Percentiles rank a stretch among this genome's conserved stretches.
These are phyloP conservation scores for Phoma sp. DNA, from an alignment of 2,329 filamentous ascomycete genomes.

Conservation along the genomic window DNA sequence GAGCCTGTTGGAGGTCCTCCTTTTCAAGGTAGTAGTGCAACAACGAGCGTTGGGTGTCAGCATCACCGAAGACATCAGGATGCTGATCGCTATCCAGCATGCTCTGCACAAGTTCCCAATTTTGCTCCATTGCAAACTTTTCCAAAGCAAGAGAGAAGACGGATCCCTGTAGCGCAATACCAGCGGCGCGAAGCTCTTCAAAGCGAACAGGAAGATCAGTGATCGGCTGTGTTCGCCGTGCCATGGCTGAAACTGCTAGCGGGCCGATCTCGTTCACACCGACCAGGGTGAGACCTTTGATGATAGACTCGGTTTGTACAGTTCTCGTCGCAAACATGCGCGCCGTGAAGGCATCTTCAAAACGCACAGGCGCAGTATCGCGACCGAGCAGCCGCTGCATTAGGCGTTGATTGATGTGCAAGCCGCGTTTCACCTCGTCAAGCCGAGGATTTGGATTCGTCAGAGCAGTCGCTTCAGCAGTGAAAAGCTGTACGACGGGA, in stretches of 20 bases:
- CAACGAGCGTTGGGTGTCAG: constrained; percentile 59
- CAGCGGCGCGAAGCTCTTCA: constrained; percentile 63
- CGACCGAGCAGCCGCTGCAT: constrained; percentile 48
- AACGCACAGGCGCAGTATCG: constrained; percentile 52
- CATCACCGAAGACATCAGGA: constrained; percentile 67
- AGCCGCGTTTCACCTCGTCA: constrained; percentile 11
- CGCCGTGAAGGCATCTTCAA: constrained; percentile 72
- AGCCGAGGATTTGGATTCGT: constrained; percentile 13
- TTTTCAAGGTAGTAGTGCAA: constrained; percentile 59
- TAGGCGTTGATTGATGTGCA: constrained; percentile 36
- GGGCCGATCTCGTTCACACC: constrained; percentile 76
- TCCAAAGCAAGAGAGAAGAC: constrained; percentile 70
- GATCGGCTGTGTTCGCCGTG: constrained; percentile 65
- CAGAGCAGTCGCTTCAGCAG: constrained; percentile 28
- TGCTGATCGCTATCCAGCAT: constrained; percentile 67
- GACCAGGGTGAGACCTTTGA: constrained; percentile 72
- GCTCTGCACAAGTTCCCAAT: constrained; percentile 59
- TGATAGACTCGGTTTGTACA: constrained; percentile 73
- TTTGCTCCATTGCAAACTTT: constrained; percentile 65
- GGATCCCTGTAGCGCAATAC: constrained; percentile 67
- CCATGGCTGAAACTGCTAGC: constrained; percentile 77
- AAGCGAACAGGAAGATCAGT: constrained; percentile 66
- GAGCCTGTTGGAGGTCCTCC: constrained; percentile 59
- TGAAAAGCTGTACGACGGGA: constrained; percentile 39
- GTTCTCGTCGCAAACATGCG: constrained; percentile 80